A percentile compares a stretch with the other conserved stretches of the same genome.
phyloP scores from a whole-genome alignment of 1,284 basidiomycete genomes.

The Boletus subluridellus region DNA sequence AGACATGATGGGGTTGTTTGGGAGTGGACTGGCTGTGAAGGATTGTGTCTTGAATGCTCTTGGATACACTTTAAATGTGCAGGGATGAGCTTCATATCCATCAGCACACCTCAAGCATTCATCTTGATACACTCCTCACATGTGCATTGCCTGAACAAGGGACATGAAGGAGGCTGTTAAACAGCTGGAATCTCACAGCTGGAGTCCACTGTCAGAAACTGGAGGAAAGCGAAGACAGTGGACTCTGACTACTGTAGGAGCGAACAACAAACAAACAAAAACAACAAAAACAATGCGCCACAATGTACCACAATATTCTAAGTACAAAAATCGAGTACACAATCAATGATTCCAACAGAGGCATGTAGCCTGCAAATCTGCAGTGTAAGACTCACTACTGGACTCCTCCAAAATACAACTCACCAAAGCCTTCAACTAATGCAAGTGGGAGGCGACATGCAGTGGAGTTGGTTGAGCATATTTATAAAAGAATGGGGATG shows the following conservation, averaged over 20 bases:
- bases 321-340: too few relatives aligned
- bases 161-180: too few relatives aligned
- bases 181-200: too few relatives aligned
- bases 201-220: too few relatives aligned
- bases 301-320: too few relatives aligned
- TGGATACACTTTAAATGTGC: neutral
- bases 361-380: neutral
- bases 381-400: neutral
- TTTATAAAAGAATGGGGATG: neutral
- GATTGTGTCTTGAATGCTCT: neutral
- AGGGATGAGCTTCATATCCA: neutral
- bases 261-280: too few relatives aligned
- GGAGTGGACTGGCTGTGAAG: neutral
- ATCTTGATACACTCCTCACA: neutral
- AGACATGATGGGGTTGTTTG: neutral
- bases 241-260: too few relatives aligned
- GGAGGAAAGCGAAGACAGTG: too few relatives aligned
- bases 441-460: neutral
- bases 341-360: neutral
- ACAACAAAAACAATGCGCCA: too few relatives aligned
- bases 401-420: neutral
- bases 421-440: neutral
- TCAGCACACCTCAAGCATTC: neutral
- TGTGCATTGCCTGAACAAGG: neutral
- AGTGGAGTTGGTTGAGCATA: neutral